These are phyloP conservation scores for Purpureocillium lavendulum DNA, from an alignment of 2,329 filamentous ascomycete genomes.

Conservation along the genomic window DNA sequence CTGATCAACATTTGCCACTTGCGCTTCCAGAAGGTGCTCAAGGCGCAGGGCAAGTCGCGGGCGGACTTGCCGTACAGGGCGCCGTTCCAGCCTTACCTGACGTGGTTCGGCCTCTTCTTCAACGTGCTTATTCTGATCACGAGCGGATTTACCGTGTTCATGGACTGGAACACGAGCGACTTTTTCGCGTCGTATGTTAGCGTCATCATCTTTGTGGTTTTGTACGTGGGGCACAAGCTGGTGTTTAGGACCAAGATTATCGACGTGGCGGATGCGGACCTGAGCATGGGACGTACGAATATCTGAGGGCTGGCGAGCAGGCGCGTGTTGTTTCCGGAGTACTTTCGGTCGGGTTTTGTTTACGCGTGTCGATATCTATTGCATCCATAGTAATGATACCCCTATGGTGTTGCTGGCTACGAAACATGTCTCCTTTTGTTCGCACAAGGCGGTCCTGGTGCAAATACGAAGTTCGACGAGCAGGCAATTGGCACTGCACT, in stretches of 20 bases:
- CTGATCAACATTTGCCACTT: constrained; percentile 58
- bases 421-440: too few relatives aligned
- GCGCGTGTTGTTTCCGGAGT: not conserved
- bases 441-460: too few relatives aligned
- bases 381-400: constrained; percentile 7
- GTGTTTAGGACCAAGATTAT: constrained; percentile 30
- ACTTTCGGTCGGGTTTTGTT: not conserved
- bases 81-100: constrained; percentile 53
- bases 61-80: constrained; percentile 52
- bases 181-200: constrained; percentile 61
- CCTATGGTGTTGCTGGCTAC: not conserved
- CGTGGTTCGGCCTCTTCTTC: constrained; percentile 59
- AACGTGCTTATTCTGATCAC: constrained; percentile 57
- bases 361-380: constrained; percentile 2
- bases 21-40: constrained; percentile 54
- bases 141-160: constrained; percentile 61
- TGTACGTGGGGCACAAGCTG: constrained; percentile 55
- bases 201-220: constrained; percentile 51
- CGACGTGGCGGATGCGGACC: constrained; percentile 25
- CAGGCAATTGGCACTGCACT: too few relatives aligned
- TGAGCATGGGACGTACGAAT: constrained; percentile 10
- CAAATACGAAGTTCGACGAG: too few relatives aligned
- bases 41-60: constrained; percentile 47
- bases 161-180: constrained; percentile 48
- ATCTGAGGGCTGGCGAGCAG: not conserved